Conservation (phyloP, 163 green algal genomes). For the Chlorella variabilis region DNA sequence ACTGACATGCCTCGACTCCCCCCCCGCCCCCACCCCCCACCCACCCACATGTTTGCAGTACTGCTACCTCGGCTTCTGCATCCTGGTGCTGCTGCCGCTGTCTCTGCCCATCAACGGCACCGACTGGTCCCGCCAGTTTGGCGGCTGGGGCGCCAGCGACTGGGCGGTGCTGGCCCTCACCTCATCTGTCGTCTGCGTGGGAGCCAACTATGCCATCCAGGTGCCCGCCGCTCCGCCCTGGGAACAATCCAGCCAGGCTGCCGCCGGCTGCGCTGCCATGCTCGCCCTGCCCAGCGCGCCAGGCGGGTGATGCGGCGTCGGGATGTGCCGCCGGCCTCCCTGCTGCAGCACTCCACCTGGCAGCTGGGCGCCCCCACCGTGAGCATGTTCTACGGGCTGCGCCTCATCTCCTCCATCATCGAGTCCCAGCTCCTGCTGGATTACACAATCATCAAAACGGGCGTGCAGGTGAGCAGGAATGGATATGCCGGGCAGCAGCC, state of each 20-base stretch:
- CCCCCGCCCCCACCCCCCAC: background rate
- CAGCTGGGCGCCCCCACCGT: constrained; percentile 19
- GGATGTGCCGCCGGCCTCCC: background rate
- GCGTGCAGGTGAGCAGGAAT: constrained; percentile 2
- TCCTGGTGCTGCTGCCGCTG: constrained; percentile 16
- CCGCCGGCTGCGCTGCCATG: too few relatives aligned
- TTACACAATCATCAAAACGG: constrained; percentile 1
- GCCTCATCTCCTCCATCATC: constrained; percentile 1
- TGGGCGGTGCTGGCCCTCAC: constrained; percentile 6
- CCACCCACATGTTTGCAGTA: background rate
- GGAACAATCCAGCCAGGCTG: too few relatives aligned
- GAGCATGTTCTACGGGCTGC: constrained; percentile 14
- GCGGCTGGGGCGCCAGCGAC: background rate
- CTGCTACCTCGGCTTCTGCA: background rate
- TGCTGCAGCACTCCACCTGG: constrained; percentile 24
- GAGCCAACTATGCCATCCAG: constrained; percentile 11
- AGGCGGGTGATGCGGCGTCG: too few relatives aligned
- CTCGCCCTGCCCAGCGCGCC: too few relatives aligned
- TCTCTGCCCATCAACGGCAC: constrained; percentile 23
- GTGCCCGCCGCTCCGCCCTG: too few relatives aligned
- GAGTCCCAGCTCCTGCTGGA: constrained; percentile 12
- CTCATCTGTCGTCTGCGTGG: background rate
- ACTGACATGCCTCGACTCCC: background rate
- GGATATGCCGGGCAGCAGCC: background rate
- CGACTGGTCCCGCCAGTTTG: constrained; percentile 23